Conservation (phyloP, 2,329 filamentous ascomycete species). For the Juglanconis oblonga region DNA sequence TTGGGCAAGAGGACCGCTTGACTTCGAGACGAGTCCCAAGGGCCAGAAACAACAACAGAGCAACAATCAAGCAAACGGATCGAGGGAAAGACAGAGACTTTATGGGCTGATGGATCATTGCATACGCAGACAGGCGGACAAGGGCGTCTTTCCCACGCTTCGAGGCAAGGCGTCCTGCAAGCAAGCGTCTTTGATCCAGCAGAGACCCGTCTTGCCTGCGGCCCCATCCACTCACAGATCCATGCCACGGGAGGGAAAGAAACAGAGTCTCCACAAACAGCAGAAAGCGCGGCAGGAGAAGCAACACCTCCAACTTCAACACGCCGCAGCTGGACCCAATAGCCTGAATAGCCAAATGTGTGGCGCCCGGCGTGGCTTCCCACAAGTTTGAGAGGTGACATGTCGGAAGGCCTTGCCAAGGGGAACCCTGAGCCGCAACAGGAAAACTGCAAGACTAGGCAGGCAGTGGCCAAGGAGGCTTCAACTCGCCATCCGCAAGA, state of each 20-base stretch:
- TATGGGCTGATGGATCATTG: slow-evolving; percentile 11
- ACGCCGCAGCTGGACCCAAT: slow-evolving; percentile 3
- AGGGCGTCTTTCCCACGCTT: neutral
- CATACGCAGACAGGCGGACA: neutral
- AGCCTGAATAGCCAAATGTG: neutral
- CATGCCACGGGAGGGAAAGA: neutral
- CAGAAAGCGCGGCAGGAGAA: neutral
- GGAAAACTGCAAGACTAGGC: neutral
- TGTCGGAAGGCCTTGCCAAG: slow-evolving; percentile 1
- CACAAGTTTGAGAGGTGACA: neutral
- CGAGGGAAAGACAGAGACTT: slow-evolving; percentile 4
- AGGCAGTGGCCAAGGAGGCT: neutral
- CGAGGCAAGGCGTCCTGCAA: slow-evolving; percentile 5
- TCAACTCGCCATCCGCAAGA: neutral
- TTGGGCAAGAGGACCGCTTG: neutral
- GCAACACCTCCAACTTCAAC: slow-evolving; percentile 11
- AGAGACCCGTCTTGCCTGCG: neutral
- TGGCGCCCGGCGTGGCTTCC: slow-evolving; percentile 11
- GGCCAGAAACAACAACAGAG: neutral
- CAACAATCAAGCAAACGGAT: neutral
- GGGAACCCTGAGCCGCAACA: neutral
- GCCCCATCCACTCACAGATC: too few species aligned
- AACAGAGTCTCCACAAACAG: neutral
- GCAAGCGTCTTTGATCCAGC: slow-evolving; percentile 1
- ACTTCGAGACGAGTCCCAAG: neutral